Conservation (phyloP, 208 protist species). For the Tritrichomonas foetus region DNA sequence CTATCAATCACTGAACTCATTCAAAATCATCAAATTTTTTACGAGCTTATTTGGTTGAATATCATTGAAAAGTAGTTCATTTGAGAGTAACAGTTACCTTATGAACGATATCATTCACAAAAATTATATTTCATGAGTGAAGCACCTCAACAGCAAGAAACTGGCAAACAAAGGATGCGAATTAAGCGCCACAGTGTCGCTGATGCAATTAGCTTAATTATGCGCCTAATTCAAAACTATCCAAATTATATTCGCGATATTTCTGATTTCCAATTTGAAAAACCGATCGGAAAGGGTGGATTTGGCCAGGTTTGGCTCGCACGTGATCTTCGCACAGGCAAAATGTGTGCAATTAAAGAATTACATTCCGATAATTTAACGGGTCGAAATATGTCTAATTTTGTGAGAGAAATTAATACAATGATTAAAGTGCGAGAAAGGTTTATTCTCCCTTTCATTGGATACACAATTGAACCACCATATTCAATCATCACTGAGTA, state of each 20-base stretch:
- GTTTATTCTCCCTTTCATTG: slow-evolving; percentile 19
- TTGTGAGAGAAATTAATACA: neutral
- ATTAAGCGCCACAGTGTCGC: too few species aligned
- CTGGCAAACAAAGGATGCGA: too few species aligned
- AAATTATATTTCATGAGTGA: too few species aligned
- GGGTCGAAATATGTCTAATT: neutral
- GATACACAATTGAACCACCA: neutral
- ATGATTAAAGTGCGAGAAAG: neutral
- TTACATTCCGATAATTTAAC: neutral
- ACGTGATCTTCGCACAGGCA: neutral
- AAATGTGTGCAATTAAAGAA: slow-evolving; percentile 16
- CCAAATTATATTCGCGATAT: neutral
- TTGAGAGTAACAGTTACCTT: too few species aligned
- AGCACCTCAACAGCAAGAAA: too few species aligned
- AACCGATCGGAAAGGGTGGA: neutral
- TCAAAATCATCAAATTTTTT: too few species aligned
- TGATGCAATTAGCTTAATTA: too few species aligned
- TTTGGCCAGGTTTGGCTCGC: neutral
- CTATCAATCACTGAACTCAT: too few species aligned
- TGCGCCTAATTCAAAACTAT: neutral
- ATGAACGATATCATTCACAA: too few species aligned
- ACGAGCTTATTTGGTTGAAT: too few species aligned
- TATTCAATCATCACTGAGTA: slow-evolving; percentile 18
- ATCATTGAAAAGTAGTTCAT: too few species aligned
- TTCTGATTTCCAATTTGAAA: neutral